phyloP scores from a whole-genome alignment of 805 yeast species.

The Osmozyma mogii region DNA sequence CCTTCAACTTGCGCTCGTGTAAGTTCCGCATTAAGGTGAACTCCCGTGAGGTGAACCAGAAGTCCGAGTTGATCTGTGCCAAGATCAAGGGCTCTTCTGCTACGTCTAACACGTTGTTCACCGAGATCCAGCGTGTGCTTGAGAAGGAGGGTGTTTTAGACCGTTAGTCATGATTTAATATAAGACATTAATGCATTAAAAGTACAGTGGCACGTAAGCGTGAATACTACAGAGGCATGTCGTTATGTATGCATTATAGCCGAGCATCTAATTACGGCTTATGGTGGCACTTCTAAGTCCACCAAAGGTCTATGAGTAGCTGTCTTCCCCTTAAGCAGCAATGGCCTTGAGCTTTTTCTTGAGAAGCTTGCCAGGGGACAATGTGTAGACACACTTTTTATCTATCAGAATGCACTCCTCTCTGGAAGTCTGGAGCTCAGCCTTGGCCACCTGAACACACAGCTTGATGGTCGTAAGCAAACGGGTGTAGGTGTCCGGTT shows the following conservation, averaged over 20 bases:
- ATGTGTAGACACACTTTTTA: conserved; percentile 53
- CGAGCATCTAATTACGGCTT: background rate
- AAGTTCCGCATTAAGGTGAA: conserved; percentile 49
- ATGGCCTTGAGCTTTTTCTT: conserved; percentile 33
- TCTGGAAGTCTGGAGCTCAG: conserved; percentile 37
- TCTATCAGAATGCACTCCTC: conserved; percentile 60
- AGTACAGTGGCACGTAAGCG: background rate
- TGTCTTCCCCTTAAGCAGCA: too few species aligned
- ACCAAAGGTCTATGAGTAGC: too few species aligned
- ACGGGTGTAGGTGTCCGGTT: conserved; percentile 5
- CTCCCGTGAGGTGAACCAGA: conserved; percentile 30
- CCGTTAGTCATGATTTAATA: background rate
- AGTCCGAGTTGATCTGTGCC: conserved; percentile 51
- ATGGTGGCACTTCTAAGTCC: too few species aligned
- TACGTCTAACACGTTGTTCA: conserved; percentile 51
- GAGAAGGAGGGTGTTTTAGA: conserved; percentile 56
- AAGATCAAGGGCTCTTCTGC: conserved; percentile 60
- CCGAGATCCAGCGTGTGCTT: conserved; percentile 59
- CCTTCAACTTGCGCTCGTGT: conserved; percentile 56
- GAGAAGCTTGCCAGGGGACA: conserved; percentile 48
- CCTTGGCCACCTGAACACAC: conserved; percentile 42
- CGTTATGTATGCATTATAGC: background rate
- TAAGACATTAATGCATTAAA: background rate
- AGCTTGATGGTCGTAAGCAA: conserved; percentile 38
- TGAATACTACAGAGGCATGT: background rate